Evolutionary conservation across 176 grass and related monocot species (phyloP).

Genomic region (Avena eriantha): DNA sequence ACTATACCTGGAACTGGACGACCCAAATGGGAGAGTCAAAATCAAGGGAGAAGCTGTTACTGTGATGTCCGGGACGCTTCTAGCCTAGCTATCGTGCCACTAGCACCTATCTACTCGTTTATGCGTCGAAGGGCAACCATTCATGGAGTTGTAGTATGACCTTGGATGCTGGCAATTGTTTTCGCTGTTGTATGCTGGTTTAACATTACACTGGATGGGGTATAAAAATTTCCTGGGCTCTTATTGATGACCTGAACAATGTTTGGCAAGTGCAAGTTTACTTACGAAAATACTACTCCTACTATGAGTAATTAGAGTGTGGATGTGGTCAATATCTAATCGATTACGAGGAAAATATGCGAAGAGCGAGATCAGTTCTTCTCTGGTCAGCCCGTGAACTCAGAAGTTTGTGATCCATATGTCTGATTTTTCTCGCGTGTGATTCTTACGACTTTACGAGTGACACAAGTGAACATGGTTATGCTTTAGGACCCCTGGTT

Average conservation of each 20-base stretch:
- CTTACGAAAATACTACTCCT: not conserved
- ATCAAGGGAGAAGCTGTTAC: slow-evolving; percentile 76
- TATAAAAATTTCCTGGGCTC: not conserved
- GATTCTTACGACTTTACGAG: not conserved
- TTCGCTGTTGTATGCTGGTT: not conserved
- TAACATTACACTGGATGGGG: not conserved
- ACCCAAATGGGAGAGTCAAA: slow-evolving; percentile 49
- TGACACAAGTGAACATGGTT: not conserved
- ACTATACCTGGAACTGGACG: slow-evolving; percentile 64
- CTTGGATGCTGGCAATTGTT: not conserved
- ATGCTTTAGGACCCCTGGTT: too few species aligned
- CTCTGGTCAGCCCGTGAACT: not conserved
- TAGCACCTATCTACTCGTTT: not conserved
- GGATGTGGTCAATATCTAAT: not conserved
- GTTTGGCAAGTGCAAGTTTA: not conserved
- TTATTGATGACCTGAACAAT: not conserved
- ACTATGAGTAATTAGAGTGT: not conserved
- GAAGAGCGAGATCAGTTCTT: too few species aligned
- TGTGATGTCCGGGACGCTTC: slow-evolving; percentile 60
- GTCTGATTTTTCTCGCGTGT: not conserved
- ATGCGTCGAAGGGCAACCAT: not conserved
- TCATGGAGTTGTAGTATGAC: not conserved
- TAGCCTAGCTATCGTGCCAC: slow-evolving; percentile 32
- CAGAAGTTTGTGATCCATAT: not conserved
- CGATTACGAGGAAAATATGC: too few species aligned